phyloP scores from a whole-genome alignment of 2,329 filamentous ascomycete species.

The Monascus ruber region DNA sequence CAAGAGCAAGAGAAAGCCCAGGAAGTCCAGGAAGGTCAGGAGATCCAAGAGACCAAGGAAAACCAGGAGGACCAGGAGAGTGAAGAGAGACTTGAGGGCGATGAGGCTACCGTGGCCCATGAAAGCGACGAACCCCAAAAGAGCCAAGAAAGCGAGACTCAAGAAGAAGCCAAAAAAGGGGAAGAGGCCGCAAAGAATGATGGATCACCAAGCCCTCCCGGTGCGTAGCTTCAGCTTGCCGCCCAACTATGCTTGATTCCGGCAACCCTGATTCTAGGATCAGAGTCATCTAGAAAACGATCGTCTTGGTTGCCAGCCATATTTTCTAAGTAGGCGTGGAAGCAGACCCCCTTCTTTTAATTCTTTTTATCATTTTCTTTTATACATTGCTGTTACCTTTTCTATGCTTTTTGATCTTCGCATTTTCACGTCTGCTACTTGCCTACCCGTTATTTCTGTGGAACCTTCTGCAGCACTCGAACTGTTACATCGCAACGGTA shows the following conservation, averaged over 20 bases:
- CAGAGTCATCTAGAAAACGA: background rate
- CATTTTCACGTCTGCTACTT: background rate
- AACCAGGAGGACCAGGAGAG: conserved; percentile 8
- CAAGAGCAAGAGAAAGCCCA: conserved; percentile 3
- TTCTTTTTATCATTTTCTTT: background rate
- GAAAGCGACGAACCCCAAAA: background rate
- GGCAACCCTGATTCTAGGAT: background rate
- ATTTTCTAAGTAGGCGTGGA: background rate
- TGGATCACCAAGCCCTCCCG: background rate
- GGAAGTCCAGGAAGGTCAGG: conserved; percentile 2
- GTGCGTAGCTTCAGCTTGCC: background rate
- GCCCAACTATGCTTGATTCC: background rate
- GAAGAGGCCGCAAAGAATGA: background rate
- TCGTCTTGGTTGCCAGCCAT: background rate
- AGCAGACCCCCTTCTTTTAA: background rate
- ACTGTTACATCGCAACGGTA: background rate
- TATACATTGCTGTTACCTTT: background rate
- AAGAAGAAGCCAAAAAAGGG: background rate
- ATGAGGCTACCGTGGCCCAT: background rate
- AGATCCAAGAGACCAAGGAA: conserved; percentile 2
- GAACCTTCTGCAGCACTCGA: background rate
- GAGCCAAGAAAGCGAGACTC: background rate
- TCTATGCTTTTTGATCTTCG: background rate
- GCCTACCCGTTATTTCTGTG: background rate
- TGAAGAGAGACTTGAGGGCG: background rate